Evolutionary conservation across 2,329 filamentous ascomycete species (phyloP), one percentile per base, ranked within the genome.

Genomic region (Colletotrichum sp.): DNA sequence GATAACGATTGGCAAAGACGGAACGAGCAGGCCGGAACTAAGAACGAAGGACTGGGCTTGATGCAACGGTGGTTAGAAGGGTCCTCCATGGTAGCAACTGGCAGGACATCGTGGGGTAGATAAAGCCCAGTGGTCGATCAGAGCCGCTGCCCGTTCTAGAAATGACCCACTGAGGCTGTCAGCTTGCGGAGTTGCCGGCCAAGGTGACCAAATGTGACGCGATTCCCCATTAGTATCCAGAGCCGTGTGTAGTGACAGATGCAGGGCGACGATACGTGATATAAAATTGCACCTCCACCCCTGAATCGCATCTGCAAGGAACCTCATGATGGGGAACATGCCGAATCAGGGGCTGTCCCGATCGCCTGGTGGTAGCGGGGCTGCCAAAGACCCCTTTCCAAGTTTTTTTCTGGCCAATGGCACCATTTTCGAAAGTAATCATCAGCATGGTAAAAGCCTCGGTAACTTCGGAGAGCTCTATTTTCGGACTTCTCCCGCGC

Each of bases 311-410:
- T n/a, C 11, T 64, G 22, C n/a, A 65, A 27, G 34, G 69, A 25
- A 22, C 27, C 4, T 8, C 13, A 34, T 27, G 16, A 48, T 63
- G 73, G 70, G 61, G 52, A 27, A 75, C 19, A 61, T 68, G 19
- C 55, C 73, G 27, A 61, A 68, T 72, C 30, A 64, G 70, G 73
- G n/a, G 39, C 32, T 57, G n/a, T 73, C 57, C 57, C 57, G 34
- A 63, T 27, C n/a, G 57, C 39, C 36, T 63, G 19, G 13, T 32
- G 28, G 15, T n/a, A 57, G 39, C 63, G 64, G 64, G 70, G 32
- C 59, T 27, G 34, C 19, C 32, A n/a, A n/a, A 52, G 32, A 67
- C 55, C 68, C 52, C 30, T 71, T 52, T 34, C n/a, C 9, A 27
- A 19, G 19, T 30, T 25, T 48, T 34, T 55, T 34, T 48, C 13